Evolutionary conservation across 305 asterid genomes (phyloP), one percentile per base, ranked within the genome.

Genomic region (Stenogyne calaminthoides): DNA sequence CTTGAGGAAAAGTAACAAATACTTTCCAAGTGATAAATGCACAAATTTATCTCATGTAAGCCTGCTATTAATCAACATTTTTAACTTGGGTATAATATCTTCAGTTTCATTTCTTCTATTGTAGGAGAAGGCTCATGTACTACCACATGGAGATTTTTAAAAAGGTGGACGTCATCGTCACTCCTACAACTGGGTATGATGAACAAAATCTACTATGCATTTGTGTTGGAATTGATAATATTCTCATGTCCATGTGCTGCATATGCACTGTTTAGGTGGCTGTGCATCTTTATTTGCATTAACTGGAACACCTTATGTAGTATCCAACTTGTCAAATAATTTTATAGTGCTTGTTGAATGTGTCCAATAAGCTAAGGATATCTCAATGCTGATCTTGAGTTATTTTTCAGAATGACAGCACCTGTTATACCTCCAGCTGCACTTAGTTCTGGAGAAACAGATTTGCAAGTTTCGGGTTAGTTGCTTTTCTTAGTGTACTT

Each of bases 181-280:
- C 97, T 74, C 98, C 99, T 61, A 94, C 99, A 49, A 88, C 99
- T 1, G 98, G 98, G 99, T 94, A 90, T 9, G 88, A 74, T 58
- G 70, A 77, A 59, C 75, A 46, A 59, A 61, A 67, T 27, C 22
- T 20, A 54, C 46, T 25, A 55, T 5, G 29, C 69, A 27, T 22
- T 68, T 61, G 59, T 49, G 27, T 60, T 55, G 44, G 61, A 58
- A 22, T 25, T 36, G 47, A 47, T 67, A 60, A 67, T 70, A 51
- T 68, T 61, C 65, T 70, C 61, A 60, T 52, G 10, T 64, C 27
- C 71, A 16, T 52, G 62, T 49, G 71, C 71, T 37, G 29, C 51
- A 19, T 56, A n/a, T 36, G 63, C 78, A 57, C 72, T 51, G 46
- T 46, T 18, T 29, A 22, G 36, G 36, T 10, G 46, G 46, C 55